Evolutionary conservation across 177 flowering plant genomes (phyloP).

Genomic region (Vitis hybrid): DNA sequence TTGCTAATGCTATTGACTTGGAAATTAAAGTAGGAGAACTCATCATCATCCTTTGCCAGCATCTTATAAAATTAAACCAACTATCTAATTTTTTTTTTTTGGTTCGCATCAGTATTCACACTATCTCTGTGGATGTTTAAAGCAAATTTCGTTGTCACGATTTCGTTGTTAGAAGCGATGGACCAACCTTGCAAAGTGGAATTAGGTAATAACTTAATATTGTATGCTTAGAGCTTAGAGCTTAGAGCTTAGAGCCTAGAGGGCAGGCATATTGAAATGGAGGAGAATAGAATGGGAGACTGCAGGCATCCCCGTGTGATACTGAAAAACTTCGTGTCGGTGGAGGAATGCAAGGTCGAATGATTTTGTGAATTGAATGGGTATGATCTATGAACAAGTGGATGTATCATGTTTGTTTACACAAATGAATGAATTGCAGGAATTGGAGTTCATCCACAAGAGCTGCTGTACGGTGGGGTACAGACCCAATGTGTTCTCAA

Average conservation of each 20-base stretch:
- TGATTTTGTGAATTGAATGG: too few relatives aligned
- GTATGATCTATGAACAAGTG: neutral
- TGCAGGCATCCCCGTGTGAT: slow-evolving; percentile 56
- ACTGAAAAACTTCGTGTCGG: slow-evolving; percentile 55
- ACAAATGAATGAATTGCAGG: slow-evolving; percentile 33
- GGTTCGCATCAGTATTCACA: too few relatives aligned
- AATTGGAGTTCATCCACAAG: slow-evolving; percentile 88
- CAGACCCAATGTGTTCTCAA: slow-evolving; percentile 85
- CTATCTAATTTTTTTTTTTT: too few relatives aligned
- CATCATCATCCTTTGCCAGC: too few relatives aligned
- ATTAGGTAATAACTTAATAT: too few relatives aligned
- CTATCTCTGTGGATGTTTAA: neutral
- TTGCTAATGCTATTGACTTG: too few relatives aligned
- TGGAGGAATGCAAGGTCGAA: slow-evolving; percentile 61
- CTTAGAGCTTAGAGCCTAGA: too few relatives aligned
- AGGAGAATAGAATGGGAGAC: neutral
- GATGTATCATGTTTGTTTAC: neutral
- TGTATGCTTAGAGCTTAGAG: too few relatives aligned
- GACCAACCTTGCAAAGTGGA: too few relatives aligned
- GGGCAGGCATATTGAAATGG: neutral
- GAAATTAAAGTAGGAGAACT: too few relatives aligned
- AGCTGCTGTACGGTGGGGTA: slow-evolving; percentile 86
- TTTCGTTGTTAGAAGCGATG: neutral
- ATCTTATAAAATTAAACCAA: too few relatives aligned
- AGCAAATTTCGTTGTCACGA: neutral